These are phyloP conservation scores for Melanopsichium pennsylvanicum DNA, from an alignment of 1,284 basidiomycete species.

Conservation along the genomic window DNA sequence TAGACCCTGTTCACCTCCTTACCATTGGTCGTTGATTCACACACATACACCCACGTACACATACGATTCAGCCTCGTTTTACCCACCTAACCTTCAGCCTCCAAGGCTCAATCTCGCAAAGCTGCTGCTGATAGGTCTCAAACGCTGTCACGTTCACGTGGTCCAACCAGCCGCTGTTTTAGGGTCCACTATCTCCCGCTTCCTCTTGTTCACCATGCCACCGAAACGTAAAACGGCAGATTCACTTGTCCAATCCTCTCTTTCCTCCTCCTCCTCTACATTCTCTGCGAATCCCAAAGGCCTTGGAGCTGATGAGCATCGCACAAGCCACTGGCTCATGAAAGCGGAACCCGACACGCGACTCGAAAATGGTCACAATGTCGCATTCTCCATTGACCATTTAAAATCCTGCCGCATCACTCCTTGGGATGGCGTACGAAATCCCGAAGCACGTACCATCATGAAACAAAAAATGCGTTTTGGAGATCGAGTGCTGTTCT, in stretches of 20 bases:
- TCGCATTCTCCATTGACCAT: constrained; percentile 58
- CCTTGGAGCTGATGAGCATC: too few relatives aligned
- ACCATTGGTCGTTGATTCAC: constrained; percentile 5
- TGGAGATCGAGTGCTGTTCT: constrained; percentile 81
- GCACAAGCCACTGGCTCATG: constrained; percentile 64
- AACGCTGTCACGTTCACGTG: neutral
- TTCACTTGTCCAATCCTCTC: neutral
- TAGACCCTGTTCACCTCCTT: too few relatives aligned
- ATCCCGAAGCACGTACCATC: constrained; percentile 87
- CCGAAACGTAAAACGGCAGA: constrained; percentile 23
- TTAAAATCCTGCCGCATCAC: constrained; percentile 69
- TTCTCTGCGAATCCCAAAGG: neutral
- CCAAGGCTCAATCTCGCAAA: neutral
- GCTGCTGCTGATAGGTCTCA: neutral
- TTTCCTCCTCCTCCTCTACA: neutral
- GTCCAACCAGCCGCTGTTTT: neutral
- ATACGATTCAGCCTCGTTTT: too few relatives aligned
- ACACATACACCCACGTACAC: neutral
- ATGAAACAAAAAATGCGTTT: constrained; percentile 83
- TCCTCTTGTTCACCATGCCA: constrained; percentile 11
- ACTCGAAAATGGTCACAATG: constrained; percentile 55
- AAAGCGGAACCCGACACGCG: constrained; percentile 63
- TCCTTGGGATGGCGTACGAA: constrained; percentile 89
- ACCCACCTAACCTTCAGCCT: too few relatives aligned
- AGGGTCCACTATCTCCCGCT: neutral